Base-by-base conservation (phyloP, 768 basidiomycete species). In the Pisolithus albus region DNA sequence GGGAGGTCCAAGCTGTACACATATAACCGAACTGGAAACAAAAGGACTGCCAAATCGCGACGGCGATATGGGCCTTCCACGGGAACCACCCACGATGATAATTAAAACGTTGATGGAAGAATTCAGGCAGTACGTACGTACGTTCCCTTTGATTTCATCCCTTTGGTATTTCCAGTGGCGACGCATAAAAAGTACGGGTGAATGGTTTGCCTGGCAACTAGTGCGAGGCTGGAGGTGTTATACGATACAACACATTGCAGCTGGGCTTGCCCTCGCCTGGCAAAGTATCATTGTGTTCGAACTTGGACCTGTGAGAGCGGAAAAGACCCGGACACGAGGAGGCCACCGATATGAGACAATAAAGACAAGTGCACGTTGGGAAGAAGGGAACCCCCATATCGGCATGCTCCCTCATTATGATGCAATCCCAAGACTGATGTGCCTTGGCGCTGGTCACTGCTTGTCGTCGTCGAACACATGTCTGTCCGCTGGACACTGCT, bases 401-500 rank as follows among this genome's bases (percentile, higher is more conserved):
- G 39, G 48, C 42, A 52, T 32, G 26, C 26, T 26, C 26, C 6
- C 26, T n/a, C n/a, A n/a, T 23, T 23, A 23, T 23, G 34, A 34
- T 34, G 30, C 30, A 32, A 19, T n/a, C 7, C 39, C 39, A 40
- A n/a, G 16, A 6, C 7, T 40, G 39, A 19, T 16, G 21, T 1
- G 39, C 39, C 16, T 19, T 19, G n/a, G 7, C 39, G 39, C 39
- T 19, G 39, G 9, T 15, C n/a, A n/a, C 39, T 10, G 10, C 30
- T 30, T 2, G 2, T 30, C 10, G 10, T 30, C 10, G 10, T 30
- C 30, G 30, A 30, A 30, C 30, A 30, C 39, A 61, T 62, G 61
- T 55, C 61, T 9, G n/a, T 63, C 11, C 43, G 59, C 8, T 72
- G 71, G 70, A 60, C 64, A 6, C 62, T 63, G 13, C 45, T 68